A percentile compares a stretch with the other conserved stretches of the same genome.
These are phyloP conservation scores for Penicillium crustosum DNA, from an alignment of 2,329 filamentous ascomycete species.

Conservation along the genomic window DNA sequence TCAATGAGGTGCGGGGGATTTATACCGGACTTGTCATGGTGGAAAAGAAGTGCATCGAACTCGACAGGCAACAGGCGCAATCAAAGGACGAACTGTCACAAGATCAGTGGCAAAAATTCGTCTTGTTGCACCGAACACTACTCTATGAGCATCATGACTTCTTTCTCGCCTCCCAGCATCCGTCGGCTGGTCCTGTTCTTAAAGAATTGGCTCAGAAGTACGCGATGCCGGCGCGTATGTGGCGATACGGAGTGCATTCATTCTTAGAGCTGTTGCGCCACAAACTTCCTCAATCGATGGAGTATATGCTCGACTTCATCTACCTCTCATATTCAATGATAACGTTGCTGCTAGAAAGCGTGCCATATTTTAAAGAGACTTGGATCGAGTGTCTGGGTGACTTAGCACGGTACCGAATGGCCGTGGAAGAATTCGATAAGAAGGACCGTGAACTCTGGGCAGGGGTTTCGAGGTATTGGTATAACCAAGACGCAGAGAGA, in stretches of 20 bases:
- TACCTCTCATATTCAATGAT: slow-evolving; percentile 90
- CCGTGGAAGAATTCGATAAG: slow-evolving; percentile 80
- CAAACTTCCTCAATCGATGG: slow-evolving; percentile 71
- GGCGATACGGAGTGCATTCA: slow-evolving; percentile 86
- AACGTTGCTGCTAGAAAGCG: slow-evolving; percentile 80
- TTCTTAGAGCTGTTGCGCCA: slow-evolving; percentile 77
- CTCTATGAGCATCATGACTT: slow-evolving; percentile 84
- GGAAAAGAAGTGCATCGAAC: slow-evolving; percentile 81
- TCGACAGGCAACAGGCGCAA: slow-evolving; percentile 61
- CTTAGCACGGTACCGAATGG: slow-evolving; percentile 82
- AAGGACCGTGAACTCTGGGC: slow-evolving; percentile 79
- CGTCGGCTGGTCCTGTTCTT: slow-evolving; percentile 68
- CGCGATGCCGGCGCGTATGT: slow-evolving; percentile 90
- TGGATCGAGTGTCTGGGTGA: slow-evolving; percentile 95
- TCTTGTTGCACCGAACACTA: slow-evolving; percentile 76
- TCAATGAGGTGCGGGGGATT: slow-evolving; percentile 64
- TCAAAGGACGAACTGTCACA: slow-evolving; percentile 42
- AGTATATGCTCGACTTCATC: slow-evolving; percentile 90
- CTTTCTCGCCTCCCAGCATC: slow-evolving; percentile 84
- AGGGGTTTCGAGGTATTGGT: slow-evolving; percentile 78
- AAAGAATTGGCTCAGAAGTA: slow-evolving; percentile 74
- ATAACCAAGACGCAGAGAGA: slow-evolving; percentile 75
- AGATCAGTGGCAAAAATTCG: slow-evolving; percentile 81
- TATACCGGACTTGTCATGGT: slow-evolving; percentile 84
- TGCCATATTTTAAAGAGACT: slow-evolving; percentile 77